Evolutionary conservation across 2,329 filamentous ascomycete genomes (phyloP), one percentile per base, ranked within the genome.

Genomic region (Cryphonectria radicalis): DNA sequence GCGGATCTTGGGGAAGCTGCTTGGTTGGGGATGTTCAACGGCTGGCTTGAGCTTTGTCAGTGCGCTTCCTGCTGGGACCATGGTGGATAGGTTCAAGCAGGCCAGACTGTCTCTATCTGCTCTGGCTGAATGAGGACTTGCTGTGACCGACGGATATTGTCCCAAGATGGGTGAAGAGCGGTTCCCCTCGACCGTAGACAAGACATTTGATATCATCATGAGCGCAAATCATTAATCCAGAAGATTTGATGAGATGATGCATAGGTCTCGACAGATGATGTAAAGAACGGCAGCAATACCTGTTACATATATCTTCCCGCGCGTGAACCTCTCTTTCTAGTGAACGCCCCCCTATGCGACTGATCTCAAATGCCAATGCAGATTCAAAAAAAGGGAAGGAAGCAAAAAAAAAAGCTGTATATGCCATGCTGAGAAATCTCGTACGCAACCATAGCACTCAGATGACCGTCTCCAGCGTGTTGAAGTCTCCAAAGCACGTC

Each of bases 401-500:
- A 55, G 14, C 25, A 35, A n/a, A n/a, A 55, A 1, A 22, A 14
- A 57, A 53, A 57, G 66, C 55, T 59, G 22, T 42, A 67, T 17
- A 46, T 35, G 28, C 55, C 25, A 55, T n/a, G 46, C 22, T 19
- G 46, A 50, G n/a, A 22, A 60, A 40, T 25, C 17, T 43, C 25
- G 19, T 25, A n/a, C 13, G 32, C 7, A 63, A 22, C 46, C 46
- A n/a, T 7, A 50, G 2, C 11, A 57, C 64, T 66, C 59, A 68
- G 8, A 40, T 28, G 19, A 69, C 43, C 46, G 32, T 64, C 43
- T 25, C 14, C 35, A 69, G 42, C 10, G 72, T 75, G 6, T 82
- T 78, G 74, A 87, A 89, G 3, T 91, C 83, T 0, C 88, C 91
- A 78, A 89, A 90, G 77, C 92, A 95, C 53, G 90, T 86, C 76